Evolutionary conservation across 345 rosid species (phyloP).

Genomic region (Rubroshorea leprosula): DNA sequence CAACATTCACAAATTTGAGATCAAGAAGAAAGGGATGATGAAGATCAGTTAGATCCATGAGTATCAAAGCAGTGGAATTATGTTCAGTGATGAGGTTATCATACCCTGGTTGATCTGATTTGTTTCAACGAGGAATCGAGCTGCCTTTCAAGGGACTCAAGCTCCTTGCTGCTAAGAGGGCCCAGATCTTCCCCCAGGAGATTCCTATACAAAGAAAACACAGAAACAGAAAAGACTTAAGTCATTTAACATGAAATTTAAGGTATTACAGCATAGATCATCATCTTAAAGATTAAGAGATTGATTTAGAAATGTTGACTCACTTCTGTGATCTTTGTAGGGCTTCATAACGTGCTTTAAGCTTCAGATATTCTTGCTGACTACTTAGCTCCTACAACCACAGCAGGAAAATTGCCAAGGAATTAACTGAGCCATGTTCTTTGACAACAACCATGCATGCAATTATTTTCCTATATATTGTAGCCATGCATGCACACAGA

Average conservation of each 20-base stretch:
- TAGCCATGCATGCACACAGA: background rate
- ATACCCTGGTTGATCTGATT: slow-evolving; percentile 81
- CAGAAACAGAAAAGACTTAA: too few relatives aligned
- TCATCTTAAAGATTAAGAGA: too few relatives aligned
- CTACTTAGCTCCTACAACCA: slow-evolving; percentile 70
- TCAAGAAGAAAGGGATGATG: too few relatives aligned
- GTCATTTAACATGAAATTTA: too few relatives aligned
- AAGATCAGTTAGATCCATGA: too few relatives aligned
- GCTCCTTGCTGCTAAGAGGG: slow-evolving; percentile 77
- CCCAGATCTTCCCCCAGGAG: slow-evolving; percentile 90
- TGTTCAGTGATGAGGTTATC: too few relatives aligned
- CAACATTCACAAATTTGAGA: too few relatives aligned
- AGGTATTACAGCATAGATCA: background rate
- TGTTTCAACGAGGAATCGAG: slow-evolving; percentile 89
- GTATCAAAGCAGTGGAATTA: too few relatives aligned
- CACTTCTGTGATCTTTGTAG: slow-evolving; percentile 85
- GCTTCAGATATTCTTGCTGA: slow-evolving; percentile 90
- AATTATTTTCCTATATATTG: background rate
- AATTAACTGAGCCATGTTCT: background rate
- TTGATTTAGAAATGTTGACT: background rate
- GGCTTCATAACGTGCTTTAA: slow-evolving; percentile 83
- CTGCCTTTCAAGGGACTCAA: slow-evolving; percentile 93
- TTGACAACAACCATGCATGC: background rate
- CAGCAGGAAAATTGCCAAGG: background rate
- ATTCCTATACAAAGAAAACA: slow-evolving; percentile 37